Conservation (phyloP, 768 basidiomycete genomes). For the button mushroom (Agaricus bisporus) region DNA sequence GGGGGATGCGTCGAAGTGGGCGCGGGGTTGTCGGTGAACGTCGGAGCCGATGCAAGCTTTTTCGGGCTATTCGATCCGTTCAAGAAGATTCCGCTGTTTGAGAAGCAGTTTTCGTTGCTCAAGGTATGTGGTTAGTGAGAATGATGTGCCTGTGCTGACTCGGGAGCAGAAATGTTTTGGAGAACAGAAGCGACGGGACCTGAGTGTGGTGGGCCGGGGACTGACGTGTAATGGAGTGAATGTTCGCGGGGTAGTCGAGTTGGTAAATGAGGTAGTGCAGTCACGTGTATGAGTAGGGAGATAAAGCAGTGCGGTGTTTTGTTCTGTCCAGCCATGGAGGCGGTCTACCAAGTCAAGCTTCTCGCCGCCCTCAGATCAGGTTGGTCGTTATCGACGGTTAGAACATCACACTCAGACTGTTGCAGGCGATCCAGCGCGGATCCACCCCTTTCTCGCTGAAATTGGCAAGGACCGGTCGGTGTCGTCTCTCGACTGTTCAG, state of each 20-base stretch:
- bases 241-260: not conserved
- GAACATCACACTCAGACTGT: not conserved
- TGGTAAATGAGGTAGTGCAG: not conserved
- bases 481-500: constrained; percentile 48
- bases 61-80: constrained; percentile 32
- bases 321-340: constrained; percentile 20
- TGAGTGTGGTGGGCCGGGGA: not conserved
- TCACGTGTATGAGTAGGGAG: too few relatives aligned
- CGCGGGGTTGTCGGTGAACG: constrained; percentile 29
- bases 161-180: constrained; percentile 17
- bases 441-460: constrained; percentile 79
- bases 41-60: constrained; percentile 33
- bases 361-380: constrained; percentile 59
- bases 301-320: too few relatives aligned
- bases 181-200: not conserved
- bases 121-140: constrained; percentile 26
- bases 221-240: not conserved
- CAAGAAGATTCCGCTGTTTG: constrained; percentile 27
- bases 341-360: constrained; percentile 60
- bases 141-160: too few relatives aligned
- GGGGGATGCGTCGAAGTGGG: constrained; percentile 31
- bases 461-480: constrained; percentile 54
- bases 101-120: constrained; percentile 30
- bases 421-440: constrained; percentile 67
- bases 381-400: constrained; percentile 19